These are phyloP conservation scores for Trichoderma koningii DNA, from an alignment of 2,329 filamentous ascomycete genomes.

Conservation along the genomic window DNA sequence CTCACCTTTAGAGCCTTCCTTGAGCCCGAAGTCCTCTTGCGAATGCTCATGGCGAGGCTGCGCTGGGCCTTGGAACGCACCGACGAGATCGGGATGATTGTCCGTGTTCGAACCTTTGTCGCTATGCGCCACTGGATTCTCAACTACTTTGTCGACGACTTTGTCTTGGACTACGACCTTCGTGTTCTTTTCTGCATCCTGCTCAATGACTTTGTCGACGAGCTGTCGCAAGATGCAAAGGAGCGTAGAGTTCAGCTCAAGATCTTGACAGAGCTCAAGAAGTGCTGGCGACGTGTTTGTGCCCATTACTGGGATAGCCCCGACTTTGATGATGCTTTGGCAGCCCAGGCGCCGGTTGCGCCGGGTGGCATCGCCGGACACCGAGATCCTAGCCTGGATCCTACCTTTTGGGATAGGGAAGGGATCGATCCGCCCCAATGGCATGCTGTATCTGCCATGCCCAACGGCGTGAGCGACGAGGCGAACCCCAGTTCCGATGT, in stretches of 20 bases:
- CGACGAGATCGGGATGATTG: constrained; percentile 86
- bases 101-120: constrained; percentile 94
- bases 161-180: constrained; percentile 73
- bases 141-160: constrained; percentile 97
- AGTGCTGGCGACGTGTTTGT: constrained; percentile 93
- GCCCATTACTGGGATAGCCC: constrained; percentile 83
- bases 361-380: constrained; percentile 74
- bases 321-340: constrained; percentile 63
- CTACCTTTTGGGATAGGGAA: constrained; percentile 55
- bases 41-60: constrained; percentile 81
- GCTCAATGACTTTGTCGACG: constrained; percentile 68
- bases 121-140: constrained; percentile 95
- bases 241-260: constrained; percentile 66
- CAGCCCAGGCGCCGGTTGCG: constrained; percentile 66
- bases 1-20: constrained; percentile 91
- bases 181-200: constrained; percentile 77
- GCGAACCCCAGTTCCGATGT: constrained; percentile 51
- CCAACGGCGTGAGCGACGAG: constrained; percentile 33
- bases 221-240: constrained; percentile 50
- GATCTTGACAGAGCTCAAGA: constrained; percentile 90
- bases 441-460: constrained; percentile 34
- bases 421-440: constrained; percentile 49
- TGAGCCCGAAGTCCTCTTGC: constrained; percentile 72
- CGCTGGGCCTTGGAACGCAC: constrained; percentile 80
- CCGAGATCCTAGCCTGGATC: constrained; percentile 57